Conservation (phyloP, 148 eudicot species). For the Hydrangea macrophylla region DNA sequence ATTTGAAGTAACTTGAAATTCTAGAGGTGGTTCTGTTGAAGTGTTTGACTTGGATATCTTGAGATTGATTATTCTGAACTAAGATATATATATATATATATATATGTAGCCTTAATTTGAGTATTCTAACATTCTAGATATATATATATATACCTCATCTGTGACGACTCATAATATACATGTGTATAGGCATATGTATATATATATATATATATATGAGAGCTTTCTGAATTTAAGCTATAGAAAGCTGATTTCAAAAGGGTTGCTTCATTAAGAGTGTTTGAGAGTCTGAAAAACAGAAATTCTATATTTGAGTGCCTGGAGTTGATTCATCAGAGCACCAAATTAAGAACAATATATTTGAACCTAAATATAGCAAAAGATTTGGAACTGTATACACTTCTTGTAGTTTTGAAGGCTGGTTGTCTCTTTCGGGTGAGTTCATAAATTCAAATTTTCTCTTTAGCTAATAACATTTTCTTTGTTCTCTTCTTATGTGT, state of each 20-base stretch:
- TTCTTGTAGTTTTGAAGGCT: not conserved
- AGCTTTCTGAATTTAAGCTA: not conserved
- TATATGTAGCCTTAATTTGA: not conserved
- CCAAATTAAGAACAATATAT: not conserved
- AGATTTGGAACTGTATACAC: not conserved
- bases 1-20: not conserved
- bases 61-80: not conserved
- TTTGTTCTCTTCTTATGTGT: not conserved
- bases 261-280: not conserved
- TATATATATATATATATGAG: not conserved
- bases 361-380: too few relatives aligned
- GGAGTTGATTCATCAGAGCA: not conserved
- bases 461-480: not conserved
- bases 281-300: too few relatives aligned
- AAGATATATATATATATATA: too few relatives aligned
- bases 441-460: not conserved
- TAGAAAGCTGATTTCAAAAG: not conserved
- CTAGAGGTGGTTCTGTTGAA: not conserved
- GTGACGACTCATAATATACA: too few relatives aligned
- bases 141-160: not conserved
- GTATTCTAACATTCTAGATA: slow-evolving; percentile 2
- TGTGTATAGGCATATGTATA: not conserved
- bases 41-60: slow-evolving; percentile 11
- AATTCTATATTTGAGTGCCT: not conserved
- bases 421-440: not conserved